phyloP scores from a whole-genome alignment of 257 asterid species.

The Solanum medicagineum region DNA sequence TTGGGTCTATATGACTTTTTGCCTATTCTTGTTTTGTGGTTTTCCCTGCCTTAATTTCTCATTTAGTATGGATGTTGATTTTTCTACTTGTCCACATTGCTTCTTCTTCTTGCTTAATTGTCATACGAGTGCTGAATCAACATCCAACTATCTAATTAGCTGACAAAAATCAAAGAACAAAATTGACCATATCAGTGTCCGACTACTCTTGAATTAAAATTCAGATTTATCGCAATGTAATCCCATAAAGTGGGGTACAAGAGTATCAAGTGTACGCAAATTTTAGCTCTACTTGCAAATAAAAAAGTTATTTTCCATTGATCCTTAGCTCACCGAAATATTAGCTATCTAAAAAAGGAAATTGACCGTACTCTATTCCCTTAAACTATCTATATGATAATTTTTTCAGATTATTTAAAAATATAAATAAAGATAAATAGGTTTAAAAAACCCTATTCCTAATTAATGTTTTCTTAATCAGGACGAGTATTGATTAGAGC shows the following conservation, averaged over 20 bases:
- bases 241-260: too few species aligned
- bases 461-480: too few species aligned
- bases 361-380: too few species aligned
- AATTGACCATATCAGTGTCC: not conserved
- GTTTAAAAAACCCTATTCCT: too few species aligned
- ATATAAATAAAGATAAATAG: too few species aligned
- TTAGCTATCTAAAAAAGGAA: not conserved
- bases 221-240: not conserved
- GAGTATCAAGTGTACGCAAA: too few species aligned
- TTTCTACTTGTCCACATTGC: not conserved
- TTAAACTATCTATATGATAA: not conserved
- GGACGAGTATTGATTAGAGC: not conserved
- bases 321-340: too few species aligned
- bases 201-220: not conserved
- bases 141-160: not conserved
- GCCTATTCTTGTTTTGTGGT: not conserved
- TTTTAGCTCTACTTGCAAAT: too few species aligned
- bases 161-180: not conserved
- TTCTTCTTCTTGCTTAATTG: not conserved
- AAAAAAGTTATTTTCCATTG: too few species aligned
- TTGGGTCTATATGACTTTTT: not conserved
- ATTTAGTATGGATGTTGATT: not conserved
- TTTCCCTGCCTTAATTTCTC: not conserved
- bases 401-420: not conserved
- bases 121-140: not conserved